phyloP scores from a whole-genome alignment of 2,329 filamentous ascomycete species.

The Lachnellula hyalina region DNA sequence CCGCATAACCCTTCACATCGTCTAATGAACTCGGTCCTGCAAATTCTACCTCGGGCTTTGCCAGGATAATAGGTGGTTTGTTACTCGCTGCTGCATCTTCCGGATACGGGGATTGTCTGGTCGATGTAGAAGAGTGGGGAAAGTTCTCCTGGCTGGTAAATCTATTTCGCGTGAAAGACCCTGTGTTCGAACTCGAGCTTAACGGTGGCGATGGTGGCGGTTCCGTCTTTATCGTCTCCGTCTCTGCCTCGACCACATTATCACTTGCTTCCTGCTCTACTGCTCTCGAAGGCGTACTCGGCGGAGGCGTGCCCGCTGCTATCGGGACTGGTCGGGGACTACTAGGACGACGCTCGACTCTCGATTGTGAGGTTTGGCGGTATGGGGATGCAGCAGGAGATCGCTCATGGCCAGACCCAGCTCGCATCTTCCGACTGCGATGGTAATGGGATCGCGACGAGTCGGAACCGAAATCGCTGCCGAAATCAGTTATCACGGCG shows the following conservation, averaged over 20 bases:
- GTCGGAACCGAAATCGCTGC: conserved; percentile 68
- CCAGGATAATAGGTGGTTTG: conserved; percentile 1
- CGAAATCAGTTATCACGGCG: conserved; percentile 62
- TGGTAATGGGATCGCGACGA: conserved; percentile 53
- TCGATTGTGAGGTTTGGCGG: conserved; percentile 23
- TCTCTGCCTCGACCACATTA: conserved; percentile 8
- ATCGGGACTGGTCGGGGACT: conserved; percentile 14
- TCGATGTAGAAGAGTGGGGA: conserved; percentile 11
- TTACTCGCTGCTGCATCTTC: conserved; percentile 8
- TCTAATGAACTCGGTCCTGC: conserved; percentile 30
- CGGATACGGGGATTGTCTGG: conserved; percentile 7
- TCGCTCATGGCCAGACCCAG: conserved; percentile 40
- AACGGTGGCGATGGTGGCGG: conserved; percentile 27
- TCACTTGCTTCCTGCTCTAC: conserved; percentile 9
- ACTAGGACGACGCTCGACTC: conserved; percentile 26
- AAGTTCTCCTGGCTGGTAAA: conserved; percentile 29
- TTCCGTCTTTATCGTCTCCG: conserved; percentile 13
- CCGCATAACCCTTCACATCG: conserved; percentile 33
- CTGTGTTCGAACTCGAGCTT: conserved; percentile 24
- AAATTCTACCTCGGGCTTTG: conserved; percentile 16
- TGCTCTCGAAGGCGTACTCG: conserved; percentile 16
- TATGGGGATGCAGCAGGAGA: conserved; percentile 39
- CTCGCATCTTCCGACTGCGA: conserved; percentile 56
- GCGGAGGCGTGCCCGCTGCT: conserved; percentile 21
- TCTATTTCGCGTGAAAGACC: conserved; percentile 17